Conservation (phyloP, 441 rosid genomes). For the Jatropha multifida region DNA sequence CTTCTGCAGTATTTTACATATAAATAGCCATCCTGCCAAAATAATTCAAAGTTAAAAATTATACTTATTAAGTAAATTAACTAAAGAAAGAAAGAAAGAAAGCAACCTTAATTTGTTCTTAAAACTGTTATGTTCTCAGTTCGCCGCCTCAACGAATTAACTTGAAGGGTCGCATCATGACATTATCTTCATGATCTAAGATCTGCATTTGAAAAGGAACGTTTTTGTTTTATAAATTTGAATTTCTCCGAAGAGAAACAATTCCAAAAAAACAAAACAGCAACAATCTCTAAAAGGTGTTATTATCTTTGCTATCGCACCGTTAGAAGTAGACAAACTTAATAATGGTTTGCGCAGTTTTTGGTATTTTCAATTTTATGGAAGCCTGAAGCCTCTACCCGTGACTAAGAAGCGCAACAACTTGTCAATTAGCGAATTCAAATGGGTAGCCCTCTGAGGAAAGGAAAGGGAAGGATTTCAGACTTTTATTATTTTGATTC, state of each 20-base stretch:
- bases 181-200: conserved; percentile 81
- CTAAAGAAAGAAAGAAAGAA: too few species aligned
- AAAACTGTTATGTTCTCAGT: conserved; percentile 22
- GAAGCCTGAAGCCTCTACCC: not conserved
- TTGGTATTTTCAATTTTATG: too few species aligned
- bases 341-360: not conserved
- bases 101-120: not conserved
- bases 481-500: too few species aligned
- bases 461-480: too few species aligned
- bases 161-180: conserved; percentile 77
- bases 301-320: not conserved
- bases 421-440: too few species aligned
- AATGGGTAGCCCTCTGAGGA: too few species aligned
- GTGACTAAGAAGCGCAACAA: not conserved
- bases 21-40: not conserved
- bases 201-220: conserved; percentile 37
- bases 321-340: not conserved
- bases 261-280: not conserved
- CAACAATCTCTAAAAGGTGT: not conserved
- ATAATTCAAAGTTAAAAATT: too few species aligned
- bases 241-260: not conserved
- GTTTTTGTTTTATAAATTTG: not conserved
- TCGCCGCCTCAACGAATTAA: conserved; percentile 38
- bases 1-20: too few species aligned
- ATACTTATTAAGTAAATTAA: not conserved